Evolutionary conservation across 164 flowering plant genomes (phyloP).

Genomic region (Nelumbo lutea): DNA sequence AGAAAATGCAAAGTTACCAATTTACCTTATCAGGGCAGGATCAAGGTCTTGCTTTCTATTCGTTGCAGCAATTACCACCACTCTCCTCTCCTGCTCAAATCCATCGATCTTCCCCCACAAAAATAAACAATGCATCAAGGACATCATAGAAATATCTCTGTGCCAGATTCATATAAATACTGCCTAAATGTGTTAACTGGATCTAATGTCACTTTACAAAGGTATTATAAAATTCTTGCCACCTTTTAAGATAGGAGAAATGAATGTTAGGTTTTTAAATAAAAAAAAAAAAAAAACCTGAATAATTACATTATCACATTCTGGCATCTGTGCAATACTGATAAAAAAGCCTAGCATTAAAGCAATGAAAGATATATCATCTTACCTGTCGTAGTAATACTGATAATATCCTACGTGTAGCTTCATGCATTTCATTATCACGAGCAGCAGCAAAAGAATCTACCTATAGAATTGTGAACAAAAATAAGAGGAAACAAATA

Average conservation of each 20-base stretch:
- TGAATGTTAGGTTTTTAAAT: no score
- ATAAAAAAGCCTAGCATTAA: no score
- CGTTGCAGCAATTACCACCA: conserved; percentile 97
- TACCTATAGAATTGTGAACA: conserved; percentile 37
- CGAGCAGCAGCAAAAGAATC: conserved; percentile 95
- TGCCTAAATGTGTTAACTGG: no score
- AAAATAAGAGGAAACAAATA: not conserved
- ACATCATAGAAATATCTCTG: not conserved
- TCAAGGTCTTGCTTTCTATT: conserved; percentile 97
- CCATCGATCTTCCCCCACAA: conserved; percentile 73
- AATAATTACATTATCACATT: no score
- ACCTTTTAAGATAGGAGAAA: no score
- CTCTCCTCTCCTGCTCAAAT: conserved; percentile 89
- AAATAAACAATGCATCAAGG: not conserved
- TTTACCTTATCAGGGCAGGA: conserved; percentile 92
- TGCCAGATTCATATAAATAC: not conserved
- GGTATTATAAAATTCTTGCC: no score
- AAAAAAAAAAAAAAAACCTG: no score
- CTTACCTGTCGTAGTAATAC: conserved; percentile 84
- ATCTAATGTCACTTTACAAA: no score
- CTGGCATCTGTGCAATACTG: no score
- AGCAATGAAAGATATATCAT: not conserved
- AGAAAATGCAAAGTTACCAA: not conserved
- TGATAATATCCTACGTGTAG: conserved; percentile 89
- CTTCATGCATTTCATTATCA: conserved; percentile 95